Base-by-base conservation (phyloP, 805 yeast genomes). In the Metschnikowia arizonensis region DNA sequence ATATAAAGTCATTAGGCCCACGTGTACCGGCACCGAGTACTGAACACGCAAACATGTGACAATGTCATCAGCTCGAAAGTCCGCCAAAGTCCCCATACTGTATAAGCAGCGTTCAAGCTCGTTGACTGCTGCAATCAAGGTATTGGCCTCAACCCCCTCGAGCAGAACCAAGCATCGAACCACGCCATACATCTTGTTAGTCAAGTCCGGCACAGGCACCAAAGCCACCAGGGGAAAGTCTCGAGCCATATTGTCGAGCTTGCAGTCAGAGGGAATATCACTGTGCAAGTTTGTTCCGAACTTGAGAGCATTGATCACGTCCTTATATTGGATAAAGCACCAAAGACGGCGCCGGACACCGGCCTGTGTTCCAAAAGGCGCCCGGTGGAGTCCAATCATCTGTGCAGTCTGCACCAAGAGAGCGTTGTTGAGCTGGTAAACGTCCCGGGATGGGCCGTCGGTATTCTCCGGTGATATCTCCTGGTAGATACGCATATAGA, bases 361-460 rank as follows among this genome's bases (percentile, higher is more conserved):
- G n/a, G 52, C 54, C 2, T 33, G 30, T 32, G 45, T 11, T 24
- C 32, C 41, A 14, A 37, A 46, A 8, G 58, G 58, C 28, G 50
- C 56, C 21, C 58, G 37, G 26, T 54, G 50, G 23, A 54, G 50
- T 11, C 55, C 57, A 12, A 49, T 36, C 19, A 45, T 33, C 34
- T 46, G 44, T 1, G 50, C 57, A 50, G 52, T 53, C 36, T 51
- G 57, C 12, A 51, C 43, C 28, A 54, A 24, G 10, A 49, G 44
- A 3, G 57, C 55, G 23, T 46, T 45, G 36, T 49, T 50, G 25
- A 51, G 47, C 39, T 47, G 57, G 45, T 42, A 49, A 35, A 46
- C 43, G 40, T 53, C 53, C 6, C 54, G 40, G 9, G 45, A 49
- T 6, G 57, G 57, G 6, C 58, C 58, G 10, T 54, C 58, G 5